Evolutionary conservation across 176 grass and related monocot species (phyloP), one percentile per base, ranked within the genome.

Genomic region (Oryza brachyantha): DNA sequence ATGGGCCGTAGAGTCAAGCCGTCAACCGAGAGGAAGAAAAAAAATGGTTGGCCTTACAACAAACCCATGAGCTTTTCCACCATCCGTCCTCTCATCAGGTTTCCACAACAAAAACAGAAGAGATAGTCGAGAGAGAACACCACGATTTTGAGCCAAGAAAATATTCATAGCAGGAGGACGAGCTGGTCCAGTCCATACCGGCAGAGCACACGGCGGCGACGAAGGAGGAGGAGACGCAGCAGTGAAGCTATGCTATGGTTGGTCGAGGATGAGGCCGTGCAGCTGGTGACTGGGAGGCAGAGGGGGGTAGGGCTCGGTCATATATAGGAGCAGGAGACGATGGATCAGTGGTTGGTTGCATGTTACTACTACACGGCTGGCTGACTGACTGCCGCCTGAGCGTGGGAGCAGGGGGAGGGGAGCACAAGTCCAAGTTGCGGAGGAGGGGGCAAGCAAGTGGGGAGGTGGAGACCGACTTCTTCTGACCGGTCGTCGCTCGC

Each of bases 401-500:
- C 52, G 52, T 57, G 2, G 5, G 50, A 50, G 46, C 45, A 48
- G 17, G 46, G 46, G 46, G 31, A 24, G 10, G 1, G 5, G 76
- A 55, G 32, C 43, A 54, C 24, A 39, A 60, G 78, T 80, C 66
- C 50, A 70, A 80, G 31, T 61, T 71, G 37, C 27, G 0, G 22
- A 29, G 35, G 31, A 32, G 31, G 31, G 1, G 32, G 37, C 3
- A 11, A 17, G 38, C 5, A n/a, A n/a, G n/a, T n/a, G n/a, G 50
- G n/a, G 14, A 58, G 55, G 29, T 8, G 50, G n/a, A 29, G 80
- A 55, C 69, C 43, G 59, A 17, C 5, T n/a, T n/a, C n/a, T n/a
- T n/a, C n/a, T 0, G 66, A 84, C 74, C 66, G 41, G 83, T 84
- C 83, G 74, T 72, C 52, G 55, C 37, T 19, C 39, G 35, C 62